Evolutionary conservation across 2,329 filamentous ascomycete genomes (phyloP).

Genomic region (Epichloe gansuensis): DNA sequence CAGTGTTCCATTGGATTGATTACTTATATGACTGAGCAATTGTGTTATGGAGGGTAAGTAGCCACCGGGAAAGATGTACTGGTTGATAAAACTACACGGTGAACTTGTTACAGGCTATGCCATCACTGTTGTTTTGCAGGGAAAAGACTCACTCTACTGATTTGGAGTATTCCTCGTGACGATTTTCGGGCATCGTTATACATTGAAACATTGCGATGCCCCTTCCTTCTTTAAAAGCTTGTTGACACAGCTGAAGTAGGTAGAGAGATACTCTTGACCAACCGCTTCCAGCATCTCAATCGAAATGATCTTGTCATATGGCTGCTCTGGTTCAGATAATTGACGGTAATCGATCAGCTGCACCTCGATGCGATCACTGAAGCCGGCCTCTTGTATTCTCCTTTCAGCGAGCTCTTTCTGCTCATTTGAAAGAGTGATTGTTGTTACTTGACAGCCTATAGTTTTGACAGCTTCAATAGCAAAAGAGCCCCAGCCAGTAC

Average conservation of each 20-base stretch:
- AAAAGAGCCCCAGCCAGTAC: conserved; percentile 65
- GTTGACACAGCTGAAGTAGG: conserved; percentile 55
- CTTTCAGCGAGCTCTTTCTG: conserved; percentile 57
- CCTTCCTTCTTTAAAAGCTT: conserved; percentile 51
- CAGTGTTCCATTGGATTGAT: conserved; percentile 47
- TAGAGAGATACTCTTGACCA: conserved; percentile 52
- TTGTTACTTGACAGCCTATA: conserved; percentile 58
- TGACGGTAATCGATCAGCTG: conserved; percentile 57
- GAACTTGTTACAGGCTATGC: conserved; percentile 2
- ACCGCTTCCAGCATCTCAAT: conserved; percentile 73
- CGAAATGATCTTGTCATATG: conserved; percentile 60
- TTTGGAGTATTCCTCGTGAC: conserved; percentile 53
- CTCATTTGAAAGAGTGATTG: conserved; percentile 54
- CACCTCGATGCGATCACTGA: conserved; percentile 50
- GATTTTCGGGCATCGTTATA: conserved; percentile 62
- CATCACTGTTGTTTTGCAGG: not conserved
- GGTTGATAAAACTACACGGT: conserved; percentile 49
- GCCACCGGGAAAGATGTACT: conserved; percentile 70
- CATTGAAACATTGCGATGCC: conserved; percentile 63
- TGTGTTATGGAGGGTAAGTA: conserved; percentile 50
- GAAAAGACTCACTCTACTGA: conserved; percentile 42
- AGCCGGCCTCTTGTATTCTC: conserved; percentile 48
- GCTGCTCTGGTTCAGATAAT: conserved; percentile 37
- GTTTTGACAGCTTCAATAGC: conserved; percentile 55
- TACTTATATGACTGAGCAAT: conserved; percentile 45